These are phyloP conservation scores for Ramaria rubella DNA, from an alignment of 768 basidiomycete genomes.

Conservation along the genomic window DNA sequence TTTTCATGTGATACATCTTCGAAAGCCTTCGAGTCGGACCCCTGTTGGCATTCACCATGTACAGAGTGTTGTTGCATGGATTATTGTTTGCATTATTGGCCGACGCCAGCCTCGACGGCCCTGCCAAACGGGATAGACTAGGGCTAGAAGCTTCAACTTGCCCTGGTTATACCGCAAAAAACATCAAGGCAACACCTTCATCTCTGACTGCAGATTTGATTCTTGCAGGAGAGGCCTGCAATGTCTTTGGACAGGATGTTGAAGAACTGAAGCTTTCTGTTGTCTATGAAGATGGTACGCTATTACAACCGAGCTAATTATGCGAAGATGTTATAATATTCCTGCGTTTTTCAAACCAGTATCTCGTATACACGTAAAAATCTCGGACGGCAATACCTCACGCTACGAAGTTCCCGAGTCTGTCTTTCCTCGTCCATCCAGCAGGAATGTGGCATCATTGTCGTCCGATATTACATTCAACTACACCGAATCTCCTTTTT, in stretches of 20 bases:
- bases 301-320: conserved; percentile 25
- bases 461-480: conserved; percentile 58
- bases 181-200: background rate
- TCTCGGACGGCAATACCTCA: conserved; percentile 49
- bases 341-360: background rate
- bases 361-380: conserved; percentile 57
- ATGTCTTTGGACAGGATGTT: conserved; percentile 60
- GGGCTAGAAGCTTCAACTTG: too few relatives aligned
- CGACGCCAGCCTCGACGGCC: background rate
- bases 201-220: conserved; percentile 46
- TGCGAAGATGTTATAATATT: background rate
- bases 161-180: background rate
- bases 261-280: conserved; percentile 53
- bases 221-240: conserved; percentile 51
- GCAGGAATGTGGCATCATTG: conserved; percentile 30
- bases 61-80: background rate
- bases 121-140: too few relatives aligned
- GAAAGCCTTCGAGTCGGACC: too few relatives aligned
- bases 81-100: background rate
- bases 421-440: conserved; percentile 34
- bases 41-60: background rate
- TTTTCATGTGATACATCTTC: too few relatives aligned
- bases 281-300: conserved; percentile 51
- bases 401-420: conserved; percentile 64
- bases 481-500: conserved; percentile 56